Base-by-base conservation (phyloP, 1,284 basidiomycete species). In the Moesziomyces sp. region DNA sequence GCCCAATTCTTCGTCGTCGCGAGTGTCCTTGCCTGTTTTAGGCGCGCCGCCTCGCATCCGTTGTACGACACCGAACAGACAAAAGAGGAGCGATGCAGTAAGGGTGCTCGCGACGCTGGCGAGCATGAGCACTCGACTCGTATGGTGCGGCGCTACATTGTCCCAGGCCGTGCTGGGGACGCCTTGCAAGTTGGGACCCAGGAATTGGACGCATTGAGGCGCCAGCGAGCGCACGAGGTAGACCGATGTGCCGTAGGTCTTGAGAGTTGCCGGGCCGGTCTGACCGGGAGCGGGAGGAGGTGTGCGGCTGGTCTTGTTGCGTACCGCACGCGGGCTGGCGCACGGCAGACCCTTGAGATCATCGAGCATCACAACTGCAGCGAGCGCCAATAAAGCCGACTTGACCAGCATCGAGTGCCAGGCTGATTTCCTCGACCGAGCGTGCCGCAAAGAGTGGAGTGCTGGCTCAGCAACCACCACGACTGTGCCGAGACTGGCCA, bases 221-320 rank as follows among this genome's bases (percentile, higher is more conserved):
- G 65, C 54, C 7, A 68, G 65, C 38, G 51, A 43, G n/a, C 52
- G 48, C 9, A 47, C 48, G 10, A 68, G 45, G 26, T 68, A 68
- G 56, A 62, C 52, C 0, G 65, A 55, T 0, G 65, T 58, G 11
- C 65, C 65, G 19, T 52, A 58, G 0, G 14, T 44, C 35, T 38
- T 38, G 35, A 38, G 35, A 3, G 13, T 14, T 1, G 35, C 2
- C 13, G 11, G 35, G 6, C 3, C 16, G 14, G 35, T 13, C 35
- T 38, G 35, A 4, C 11, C 35, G 14, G 4, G 14, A 38, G 35
- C 35, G 14, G 4, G 14, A 38, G 35, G 16, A 14, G 35, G 14
- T 38, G 35, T 3, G 16, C 14, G 35, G 18, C 5, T 16, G 10
- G 11, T 14, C 35, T 38, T 16, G 35, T 30, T 30, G 30, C 30